These are phyloP conservation scores for Penicillium nordicum DNA, from an alignment of 2,329 filamentous ascomycete species.

Conservation along the genomic window DNA sequence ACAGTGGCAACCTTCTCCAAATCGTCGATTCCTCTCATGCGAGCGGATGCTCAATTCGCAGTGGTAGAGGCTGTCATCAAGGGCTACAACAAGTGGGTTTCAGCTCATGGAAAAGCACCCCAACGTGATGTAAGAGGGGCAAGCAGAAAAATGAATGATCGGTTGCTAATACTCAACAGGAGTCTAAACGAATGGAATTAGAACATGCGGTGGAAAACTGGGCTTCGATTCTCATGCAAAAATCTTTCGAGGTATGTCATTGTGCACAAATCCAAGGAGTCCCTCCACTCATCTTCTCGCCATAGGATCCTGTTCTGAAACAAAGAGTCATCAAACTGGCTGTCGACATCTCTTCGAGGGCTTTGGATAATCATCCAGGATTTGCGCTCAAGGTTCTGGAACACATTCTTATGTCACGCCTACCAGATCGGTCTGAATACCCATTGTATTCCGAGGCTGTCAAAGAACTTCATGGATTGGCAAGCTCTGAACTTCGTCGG, in stretches of 20 bases:
- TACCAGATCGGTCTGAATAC: conserved; percentile 67
- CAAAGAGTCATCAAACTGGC: conserved; percentile 78
- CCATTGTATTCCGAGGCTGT: conserved; percentile 80
- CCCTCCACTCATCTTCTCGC: neutral
- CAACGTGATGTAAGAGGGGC: conserved; percentile 44
- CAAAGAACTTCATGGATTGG: conserved; percentile 79
- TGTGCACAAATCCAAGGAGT: neutral
- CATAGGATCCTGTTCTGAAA: conserved; percentile 72
- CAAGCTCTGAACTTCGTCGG: conserved; percentile 82
- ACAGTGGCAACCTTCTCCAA: conserved; percentile 40
- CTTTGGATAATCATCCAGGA: conserved; percentile 69
- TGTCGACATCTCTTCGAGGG: conserved; percentile 79
- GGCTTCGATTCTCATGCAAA: conserved; percentile 41
- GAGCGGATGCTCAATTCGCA: conserved; percentile 83
- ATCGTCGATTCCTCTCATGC: conserved; percentile 51
- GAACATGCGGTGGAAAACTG: conserved; percentile 41
- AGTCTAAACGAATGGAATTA: conserved; percentile 38
- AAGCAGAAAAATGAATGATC: neutral
- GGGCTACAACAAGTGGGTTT: conserved; percentile 79
- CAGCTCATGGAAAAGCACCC: conserved; percentile 50
- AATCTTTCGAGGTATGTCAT: conserved; percentile 36
- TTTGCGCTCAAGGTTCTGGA: conserved; percentile 90
- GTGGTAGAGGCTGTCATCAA: conserved; percentile 86
- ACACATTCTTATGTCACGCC: conserved; percentile 80
- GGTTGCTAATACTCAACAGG: conserved; percentile 22